A percentile compares a stretch with the other conserved stretches of the same genome.
These are phyloP conservation scores for Geotrichum fermentans DNA, from an alignment of 1,139 yeast species.

Conservation along the genomic window DNA sequence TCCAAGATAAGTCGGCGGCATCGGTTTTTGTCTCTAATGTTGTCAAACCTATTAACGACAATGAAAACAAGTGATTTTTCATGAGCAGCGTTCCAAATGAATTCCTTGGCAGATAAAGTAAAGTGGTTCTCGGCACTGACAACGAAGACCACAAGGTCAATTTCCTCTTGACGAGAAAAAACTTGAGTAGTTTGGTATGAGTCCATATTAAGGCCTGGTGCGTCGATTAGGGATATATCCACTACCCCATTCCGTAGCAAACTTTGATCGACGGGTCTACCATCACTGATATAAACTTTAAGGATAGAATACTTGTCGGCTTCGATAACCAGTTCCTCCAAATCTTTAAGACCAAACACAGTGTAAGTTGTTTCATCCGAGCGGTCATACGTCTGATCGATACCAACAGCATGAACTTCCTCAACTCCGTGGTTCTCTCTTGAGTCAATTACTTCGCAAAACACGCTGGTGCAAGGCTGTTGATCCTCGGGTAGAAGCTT, in stretches of 20 bases:
- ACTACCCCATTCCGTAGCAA: constrained; percentile 84
- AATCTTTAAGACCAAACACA: constrained; percentile 48
- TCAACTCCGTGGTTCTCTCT: constrained; percentile 68
- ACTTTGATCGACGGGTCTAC: constrained; percentile 63
- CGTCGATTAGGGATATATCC: constrained; percentile 89
- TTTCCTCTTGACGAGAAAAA: constrained; percentile 94
- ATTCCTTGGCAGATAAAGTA: constrained; percentile 90
- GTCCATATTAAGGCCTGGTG: constrained; percentile 94
- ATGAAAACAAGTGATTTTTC: constrained; percentile 91
- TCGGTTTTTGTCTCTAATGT: constrained; percentile 69
- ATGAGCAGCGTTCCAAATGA: constrained; percentile 82
- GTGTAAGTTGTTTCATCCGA: constrained; percentile 64
- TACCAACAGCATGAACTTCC: constrained; percentile 90
- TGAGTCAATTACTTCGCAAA: constrained; percentile 90
- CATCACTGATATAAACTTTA: constrained; percentile 76
- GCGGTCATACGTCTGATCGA: constrained; percentile 54
- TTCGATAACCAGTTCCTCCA: constrained; percentile 68
- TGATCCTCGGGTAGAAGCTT: constrained; percentile 89
- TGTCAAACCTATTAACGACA: constrained; percentile 89
- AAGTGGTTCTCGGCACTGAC: constrained; percentile 95
- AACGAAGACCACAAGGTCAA: constrained; percentile 92
- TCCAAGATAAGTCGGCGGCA: constrained; percentile 74
- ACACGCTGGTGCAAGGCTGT: constrained; percentile 95
- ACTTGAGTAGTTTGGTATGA: constrained; percentile 93
- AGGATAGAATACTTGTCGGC: constrained; percentile 68